Evolutionary conservation across 1,284 basidiomycete genomes (phyloP).

Genomic region (Irpex rosettiformis): DNA sequence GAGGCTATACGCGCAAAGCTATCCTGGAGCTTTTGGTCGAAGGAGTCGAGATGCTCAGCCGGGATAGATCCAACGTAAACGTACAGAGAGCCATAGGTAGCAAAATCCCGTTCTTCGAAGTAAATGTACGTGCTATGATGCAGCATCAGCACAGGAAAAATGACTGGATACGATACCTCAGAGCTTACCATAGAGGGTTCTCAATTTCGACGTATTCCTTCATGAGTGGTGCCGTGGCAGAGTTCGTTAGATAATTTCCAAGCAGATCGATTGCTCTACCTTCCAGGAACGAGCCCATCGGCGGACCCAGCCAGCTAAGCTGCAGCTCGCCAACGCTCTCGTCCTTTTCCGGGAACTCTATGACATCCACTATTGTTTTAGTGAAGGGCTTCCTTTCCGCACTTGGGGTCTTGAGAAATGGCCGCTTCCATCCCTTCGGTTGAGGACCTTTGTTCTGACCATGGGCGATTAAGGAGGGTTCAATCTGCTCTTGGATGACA

Average conservation of each 20-base stretch:
- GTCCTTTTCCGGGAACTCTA: conserved; percentile 98
- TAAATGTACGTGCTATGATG: conserved; percentile 74
- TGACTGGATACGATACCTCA: conserved; percentile 12
- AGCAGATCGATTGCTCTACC: conserved; percentile 86
- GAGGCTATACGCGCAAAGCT: conserved; percentile 72
- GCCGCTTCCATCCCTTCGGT: conserved; percentile 87
- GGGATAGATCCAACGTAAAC: conserved; percentile 87
- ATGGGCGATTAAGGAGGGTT: conserved; percentile 76
- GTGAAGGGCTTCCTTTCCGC: conserved; percentile 57
- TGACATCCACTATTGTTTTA: conserved; percentile 54
- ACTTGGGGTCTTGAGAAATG: conserved; percentile 89
- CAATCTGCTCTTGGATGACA: conserved; percentile 78
- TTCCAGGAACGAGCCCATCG: conserved; percentile 71
- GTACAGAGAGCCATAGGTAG: conserved; percentile 71
- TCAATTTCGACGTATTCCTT: conserved; percentile 94
- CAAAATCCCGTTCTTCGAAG: conserved; percentile 78
- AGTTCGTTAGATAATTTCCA: conserved; percentile 87
- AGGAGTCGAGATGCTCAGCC: conserved; percentile 69
- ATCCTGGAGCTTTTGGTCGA: conserved; percentile 67
- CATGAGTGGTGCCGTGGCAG: conserved; percentile 85
- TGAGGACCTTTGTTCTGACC: conserved; percentile 62
- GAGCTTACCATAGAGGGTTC: conserved; percentile 83
- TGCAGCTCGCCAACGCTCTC: conserved; percentile 91
- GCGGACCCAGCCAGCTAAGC: conserved; percentile 79
- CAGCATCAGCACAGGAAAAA: conserved; percentile 14